Conservation (phyloP, 2,329 filamentous ascomycete genomes). For the Cladobotryum protrusum region DNA sequence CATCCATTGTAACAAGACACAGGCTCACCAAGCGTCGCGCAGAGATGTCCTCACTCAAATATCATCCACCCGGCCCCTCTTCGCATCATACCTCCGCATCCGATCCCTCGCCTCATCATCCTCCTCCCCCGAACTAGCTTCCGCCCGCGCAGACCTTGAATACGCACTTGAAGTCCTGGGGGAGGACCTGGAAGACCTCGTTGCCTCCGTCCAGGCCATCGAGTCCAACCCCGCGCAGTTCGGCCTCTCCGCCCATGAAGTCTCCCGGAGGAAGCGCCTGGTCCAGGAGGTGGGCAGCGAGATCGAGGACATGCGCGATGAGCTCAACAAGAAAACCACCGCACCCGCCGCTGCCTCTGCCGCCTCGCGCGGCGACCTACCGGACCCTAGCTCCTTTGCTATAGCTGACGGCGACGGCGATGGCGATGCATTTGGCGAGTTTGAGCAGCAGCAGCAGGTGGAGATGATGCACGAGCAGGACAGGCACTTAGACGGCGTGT, state of each 20-base stretch:
- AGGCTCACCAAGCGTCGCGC: constrained; percentile 11
- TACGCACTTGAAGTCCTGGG: constrained; percentile 59
- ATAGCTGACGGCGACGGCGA: constrained; percentile 41
- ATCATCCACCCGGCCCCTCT: constrained; percentile 73
- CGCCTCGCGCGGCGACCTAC: constrained; percentile 34
- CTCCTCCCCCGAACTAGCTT: constrained; percentile 76
- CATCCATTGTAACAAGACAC: neutral
- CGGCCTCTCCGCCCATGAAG: constrained; percentile 77
- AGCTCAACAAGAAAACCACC: constrained; percentile 56
- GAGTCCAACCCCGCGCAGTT: constrained; percentile 83
- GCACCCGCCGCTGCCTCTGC: neutral
- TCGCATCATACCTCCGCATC: constrained; percentile 93
- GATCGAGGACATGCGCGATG: constrained; percentile 80
- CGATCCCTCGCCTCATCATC: constrained; percentile 71
- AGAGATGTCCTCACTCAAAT: constrained; percentile 88
- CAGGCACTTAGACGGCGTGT: constrained; percentile 84
- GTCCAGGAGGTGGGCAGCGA: constrained; percentile 87
- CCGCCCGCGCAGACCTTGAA: constrained; percentile 65
- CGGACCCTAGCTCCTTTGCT: constrained; percentile 52
- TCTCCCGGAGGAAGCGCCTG: constrained; percentile 70
- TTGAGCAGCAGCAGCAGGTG: constrained; percentile 86
- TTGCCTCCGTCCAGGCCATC: constrained; percentile 78
- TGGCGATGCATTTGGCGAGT: constrained; percentile 66
- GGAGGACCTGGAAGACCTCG: constrained; percentile 82
- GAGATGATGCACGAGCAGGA: constrained; percentile 95